Conservation (phyloP, 352 stramenopile genomes). For the Globisporangium canariense region DNA sequence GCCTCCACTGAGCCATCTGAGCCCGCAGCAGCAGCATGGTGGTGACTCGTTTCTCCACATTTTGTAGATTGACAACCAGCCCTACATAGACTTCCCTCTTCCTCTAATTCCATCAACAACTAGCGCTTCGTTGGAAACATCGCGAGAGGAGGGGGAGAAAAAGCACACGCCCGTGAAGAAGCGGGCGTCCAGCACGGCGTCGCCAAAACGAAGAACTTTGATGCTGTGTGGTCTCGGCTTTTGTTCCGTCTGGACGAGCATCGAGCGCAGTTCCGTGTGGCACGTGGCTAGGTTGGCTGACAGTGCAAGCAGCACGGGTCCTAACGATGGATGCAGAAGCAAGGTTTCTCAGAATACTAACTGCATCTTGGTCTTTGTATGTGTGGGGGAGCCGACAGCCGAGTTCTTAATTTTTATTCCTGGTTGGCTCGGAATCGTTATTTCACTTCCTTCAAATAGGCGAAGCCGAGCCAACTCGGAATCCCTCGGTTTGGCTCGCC, state of each 20-base stretch:
- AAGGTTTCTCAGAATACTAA: no score
- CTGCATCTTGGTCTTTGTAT: no score
- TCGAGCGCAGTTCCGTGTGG: slow-evolving; percentile 55
- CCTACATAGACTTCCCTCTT: neutral
- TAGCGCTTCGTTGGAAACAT: no score
- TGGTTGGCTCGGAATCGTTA: no score
- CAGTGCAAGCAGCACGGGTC: slow-evolving; percentile 7
- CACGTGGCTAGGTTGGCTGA: neutral
- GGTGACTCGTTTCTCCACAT: neutral
- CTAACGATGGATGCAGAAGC: no score
- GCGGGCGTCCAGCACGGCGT: slow-evolving; percentile 85
- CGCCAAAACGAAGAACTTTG: slow-evolving; percentile 94
- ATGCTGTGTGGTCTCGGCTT: slow-evolving; percentile 98
- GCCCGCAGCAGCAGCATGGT: no score
- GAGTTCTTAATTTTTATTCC: no score
- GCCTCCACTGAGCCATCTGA: neutral
- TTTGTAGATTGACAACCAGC: neutral
- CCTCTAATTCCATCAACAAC: no score
- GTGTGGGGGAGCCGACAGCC: no score
- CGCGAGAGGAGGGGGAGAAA: neutral
- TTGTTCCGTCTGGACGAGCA: slow-evolving; percentile 98
- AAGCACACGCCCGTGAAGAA: slow-evolving; percentile 71
- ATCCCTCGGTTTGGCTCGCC: no score
- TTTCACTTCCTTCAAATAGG: no score
- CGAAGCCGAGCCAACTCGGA: no score